phyloP scores from a whole-genome alignment of 805 yeast genomes.

The Sugiyamaella marilandica region DNA sequence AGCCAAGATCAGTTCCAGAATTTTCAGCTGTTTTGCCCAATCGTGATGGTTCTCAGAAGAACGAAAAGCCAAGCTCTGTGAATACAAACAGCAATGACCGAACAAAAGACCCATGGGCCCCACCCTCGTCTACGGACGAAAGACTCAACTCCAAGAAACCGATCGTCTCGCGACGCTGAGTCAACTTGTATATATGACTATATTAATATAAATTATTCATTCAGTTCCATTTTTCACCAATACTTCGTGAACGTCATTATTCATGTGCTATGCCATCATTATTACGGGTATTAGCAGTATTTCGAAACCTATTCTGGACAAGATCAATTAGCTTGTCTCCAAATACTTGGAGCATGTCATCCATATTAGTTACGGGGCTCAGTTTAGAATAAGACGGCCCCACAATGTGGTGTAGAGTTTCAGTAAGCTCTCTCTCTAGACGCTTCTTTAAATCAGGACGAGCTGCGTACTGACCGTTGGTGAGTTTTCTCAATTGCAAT shows the following conservation, averaged over 20 bases:
- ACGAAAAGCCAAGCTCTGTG: neutral
- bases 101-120: constrained; percentile 4
- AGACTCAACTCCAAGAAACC: constrained; percentile 4
- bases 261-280: neutral
- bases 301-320: constrained; percentile 8
- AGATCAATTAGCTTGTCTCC: constrained; percentile 18
- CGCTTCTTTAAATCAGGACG: neutral
- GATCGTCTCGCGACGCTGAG: neutral
- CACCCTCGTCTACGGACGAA: constrained; percentile 3
- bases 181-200: neutral
- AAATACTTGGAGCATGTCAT: constrained; percentile 25
- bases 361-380: constrained; percentile 2
- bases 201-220: neutral
- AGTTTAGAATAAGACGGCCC: neutral
- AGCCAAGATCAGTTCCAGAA: neutral
- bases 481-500: neutral
- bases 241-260: neutral
- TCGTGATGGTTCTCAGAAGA: constrained; percentile 7
- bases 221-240: neutral
- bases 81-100: neutral
- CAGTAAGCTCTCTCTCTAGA: neutral
- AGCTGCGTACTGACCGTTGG: neutral
- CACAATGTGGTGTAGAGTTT: neutral
- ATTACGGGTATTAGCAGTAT: too few species aligned
- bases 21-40: neutral